Evolutionary conservation across 495 filamentous ascomycete genomes (phyloP).

Genomic region (Podospora pseudoanserina): DNA sequence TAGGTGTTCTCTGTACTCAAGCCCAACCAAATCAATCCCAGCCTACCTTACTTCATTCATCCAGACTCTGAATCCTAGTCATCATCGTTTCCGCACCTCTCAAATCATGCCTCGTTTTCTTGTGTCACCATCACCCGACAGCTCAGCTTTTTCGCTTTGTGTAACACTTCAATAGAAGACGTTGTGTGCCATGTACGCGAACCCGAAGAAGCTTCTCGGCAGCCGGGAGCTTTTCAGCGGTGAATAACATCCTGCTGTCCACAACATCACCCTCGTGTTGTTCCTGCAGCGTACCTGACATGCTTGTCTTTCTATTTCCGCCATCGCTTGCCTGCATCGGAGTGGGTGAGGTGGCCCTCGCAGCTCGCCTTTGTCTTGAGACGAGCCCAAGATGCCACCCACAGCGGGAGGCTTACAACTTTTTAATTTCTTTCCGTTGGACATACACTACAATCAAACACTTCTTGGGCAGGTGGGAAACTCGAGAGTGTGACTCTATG

Average conservation of each 20-base stretch:
- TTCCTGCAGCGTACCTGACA: slow-evolving; percentile 22
- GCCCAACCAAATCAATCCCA: too few species aligned
- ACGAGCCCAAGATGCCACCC: slow-evolving; percentile 14
- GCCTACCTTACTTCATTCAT: background rate
- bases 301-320: background rate
- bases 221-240: slow-evolving; percentile 6
- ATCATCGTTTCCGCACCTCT: slow-evolving; percentile 8
- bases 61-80: background rate
- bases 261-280: slow-evolving; percentile 17
- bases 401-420: slow-evolving; percentile 5
- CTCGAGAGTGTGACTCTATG: slow-evolving; percentile 17
- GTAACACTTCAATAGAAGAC: background rate
- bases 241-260: slow-evolving; percentile 12
- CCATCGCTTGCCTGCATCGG: background rate
- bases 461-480: background rate
- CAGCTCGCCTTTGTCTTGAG: background rate
- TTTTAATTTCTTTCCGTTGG: slow-evolving; percentile 1
- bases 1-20: background rate
- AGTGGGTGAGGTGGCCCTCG: background rate
- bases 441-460: background rate
- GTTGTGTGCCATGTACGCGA: slow-evolving; percentile 20
- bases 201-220: slow-evolving; percentile 17
- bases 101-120: slow-evolving; percentile 1
- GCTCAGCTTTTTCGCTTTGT: background rate
- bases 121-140: slow-evolving; percentile 6